Base-by-base conservation (phyloP, 78 protist species). In the Tieghemostelium lacteum region DNA sequence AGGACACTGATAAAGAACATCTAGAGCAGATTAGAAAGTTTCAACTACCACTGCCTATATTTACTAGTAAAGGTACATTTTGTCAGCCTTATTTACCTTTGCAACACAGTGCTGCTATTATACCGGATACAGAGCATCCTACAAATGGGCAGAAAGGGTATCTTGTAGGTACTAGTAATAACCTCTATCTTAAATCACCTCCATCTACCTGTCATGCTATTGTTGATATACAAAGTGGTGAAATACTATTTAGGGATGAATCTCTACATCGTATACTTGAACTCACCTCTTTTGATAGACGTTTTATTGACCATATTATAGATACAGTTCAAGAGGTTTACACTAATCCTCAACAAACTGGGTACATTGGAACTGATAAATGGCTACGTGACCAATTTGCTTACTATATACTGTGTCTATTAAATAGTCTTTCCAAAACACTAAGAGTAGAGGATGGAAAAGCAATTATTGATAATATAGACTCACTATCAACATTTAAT, bases 311-410 rank as follows among this genome's bases (percentile, higher is more conserved):
- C 37, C 62, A 80, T 40, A 49, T 80, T 55, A 28, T 36, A 29
- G 67, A 49, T 19, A 77, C 34, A 28, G 88, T 66, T 39, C 70
- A 80, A 29, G 24, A 54, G 28, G 29, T n/a, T 28, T 55, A 49
- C 60, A 49, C 7, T 19, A 54, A 31, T 2, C 22, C 54, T 50
- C 20, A 31, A 19, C 0, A 1, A 12, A 24, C 29, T 17, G 20
- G 52, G 10, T 67, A 80, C 49, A 31, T 33, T 5, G 88, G 88
- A 16, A 67, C 77, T 28, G 88, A 80, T 33, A 29, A 65, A 57
- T 80, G 88, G 88, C 55, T 80, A 28, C 61, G 76, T 2, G 76
- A 80, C 55, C 88, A 80, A 55, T 80, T 80, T 39, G 76, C 62
- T 39, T 37, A 37, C 1, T 80, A 80, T 29, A 54, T 67, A 22